Conservation (phyloP, 1,284 basidiomycete genomes). For the Boletus sp. region DNA sequence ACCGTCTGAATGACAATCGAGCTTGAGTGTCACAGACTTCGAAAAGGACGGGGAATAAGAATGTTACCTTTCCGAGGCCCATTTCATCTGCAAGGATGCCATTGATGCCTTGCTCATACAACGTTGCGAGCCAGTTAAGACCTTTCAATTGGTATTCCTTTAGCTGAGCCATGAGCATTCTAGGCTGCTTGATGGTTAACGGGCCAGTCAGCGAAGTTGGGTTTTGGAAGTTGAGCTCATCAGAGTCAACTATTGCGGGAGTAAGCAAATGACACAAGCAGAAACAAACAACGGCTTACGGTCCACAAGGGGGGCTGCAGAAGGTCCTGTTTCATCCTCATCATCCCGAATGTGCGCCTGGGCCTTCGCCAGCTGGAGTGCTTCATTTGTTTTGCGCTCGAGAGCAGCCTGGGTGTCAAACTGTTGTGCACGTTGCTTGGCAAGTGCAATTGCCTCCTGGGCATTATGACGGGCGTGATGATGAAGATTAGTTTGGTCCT, state of each 20-base stretch:
- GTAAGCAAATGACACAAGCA: conserved; percentile 1
- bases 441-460: conserved; percentile 82
- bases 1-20: conserved; percentile 66
- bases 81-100: conserved; percentile 98
- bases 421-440: conserved; percentile 75
- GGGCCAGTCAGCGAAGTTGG: conserved; percentile 90
- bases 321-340: conserved; percentile 32
- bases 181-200: conserved; percentile 86
- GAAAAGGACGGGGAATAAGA: conserved; percentile 10
- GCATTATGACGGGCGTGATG: conserved; percentile 88
- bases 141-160: conserved; percentile 99
- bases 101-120: conserved; percentile 99
- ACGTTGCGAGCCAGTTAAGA: conserved; percentile 94
- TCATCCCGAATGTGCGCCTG: conserved; percentile 57
- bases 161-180: conserved; percentile 93
- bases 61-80: conserved; percentile 85
- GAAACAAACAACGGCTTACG: conserved; percentile 42
- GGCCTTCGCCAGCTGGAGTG: conserved; percentile 62
- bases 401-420: conserved; percentile 84
- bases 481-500: conserved; percentile 88
- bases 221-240: conserved; percentile 99
- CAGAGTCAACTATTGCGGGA: conserved; percentile 71
- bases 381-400: conserved; percentile 78
- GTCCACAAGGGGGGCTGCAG: conserved; percentile 53
- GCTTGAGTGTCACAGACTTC: background rate